Percentiles rank a stretch among this genome's conserved stretches.
Conservation (phyloP, 305 asterid species). For the Fraxinus sp. region DNA sequence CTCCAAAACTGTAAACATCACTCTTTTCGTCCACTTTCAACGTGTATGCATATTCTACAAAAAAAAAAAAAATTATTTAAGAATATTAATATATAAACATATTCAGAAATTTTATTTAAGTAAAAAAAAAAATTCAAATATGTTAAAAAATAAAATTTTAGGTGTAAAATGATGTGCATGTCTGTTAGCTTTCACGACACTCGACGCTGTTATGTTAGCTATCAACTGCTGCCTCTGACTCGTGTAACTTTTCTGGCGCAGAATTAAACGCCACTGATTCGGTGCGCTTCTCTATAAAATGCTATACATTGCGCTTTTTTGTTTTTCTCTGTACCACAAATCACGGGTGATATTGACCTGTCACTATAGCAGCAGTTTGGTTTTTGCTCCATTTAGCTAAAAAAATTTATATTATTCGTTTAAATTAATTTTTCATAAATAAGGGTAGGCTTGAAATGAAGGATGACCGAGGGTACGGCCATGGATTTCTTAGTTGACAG, state of each 20-base stretch:
- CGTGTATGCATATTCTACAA: slow-evolving; percentile 50
- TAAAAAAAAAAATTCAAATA: neutral
- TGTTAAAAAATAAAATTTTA: neutral
- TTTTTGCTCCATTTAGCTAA: neutral
- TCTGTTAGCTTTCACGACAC: slow-evolving; percentile 30
- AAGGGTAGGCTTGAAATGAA: neutral
- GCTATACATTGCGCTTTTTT: neutral
- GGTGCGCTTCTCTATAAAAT: slow-evolving; percentile 42
- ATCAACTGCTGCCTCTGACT: neutral
- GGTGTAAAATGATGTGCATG: slow-evolving; percentile 14
- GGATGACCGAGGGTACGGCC: neutral
- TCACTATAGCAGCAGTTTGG: neutral
- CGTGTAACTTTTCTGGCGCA: slow-evolving; percentile 16
- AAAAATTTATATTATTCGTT: neutral
- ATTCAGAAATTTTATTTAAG: neutral
- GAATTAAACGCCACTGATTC: slow-evolving; percentile 13
- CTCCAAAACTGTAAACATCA: slow-evolving; percentile 49
- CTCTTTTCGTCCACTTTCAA: slow-evolving; percentile 48
- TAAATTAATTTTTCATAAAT: neutral
- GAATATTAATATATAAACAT: neutral
- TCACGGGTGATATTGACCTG: slow-evolving; percentile 21
- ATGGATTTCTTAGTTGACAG: neutral
- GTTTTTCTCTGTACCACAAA: slow-evolving; percentile 13
- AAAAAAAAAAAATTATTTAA: neutral
- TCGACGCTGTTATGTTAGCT: slow-evolving; percentile 22